Base-by-base conservation (phyloP, 768 basidiomycete genomes). In the Tricholoma furcatifolium region DNA sequence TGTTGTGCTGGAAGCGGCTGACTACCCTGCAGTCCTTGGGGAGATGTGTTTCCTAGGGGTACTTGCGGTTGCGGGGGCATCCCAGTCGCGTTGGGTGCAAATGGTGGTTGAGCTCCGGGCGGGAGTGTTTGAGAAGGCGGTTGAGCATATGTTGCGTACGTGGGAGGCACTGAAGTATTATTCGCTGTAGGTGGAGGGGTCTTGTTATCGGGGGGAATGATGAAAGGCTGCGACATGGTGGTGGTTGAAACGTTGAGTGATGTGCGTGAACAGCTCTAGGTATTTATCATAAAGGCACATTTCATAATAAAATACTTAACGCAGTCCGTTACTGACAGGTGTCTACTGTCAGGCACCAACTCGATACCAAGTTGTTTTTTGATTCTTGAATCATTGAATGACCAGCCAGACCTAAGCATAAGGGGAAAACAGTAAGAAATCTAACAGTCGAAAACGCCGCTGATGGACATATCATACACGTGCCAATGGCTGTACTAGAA, bases 211-310 rank as follows among this genome's bases (percentile, higher is more conserved):
- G 14, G 2, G 23, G 48, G 44, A 27, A 27, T 4, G 8, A 43
- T 46, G 15, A 17, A 14, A 14, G 56, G 47, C 50, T 53, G 43
- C 17, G 39, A 18, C 47, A 56, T 53, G 17, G 20, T 39, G 12
- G 12, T 34, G 15, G 41, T 43, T 11, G 17, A 45, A 21, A 17
- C 21, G 10, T 20, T n/a, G 3, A 24, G 7, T 39, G 18, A 7
- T 48, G 12, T 48, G 24, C 15, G 11, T 18, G 6, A 23, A n/a
- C 15, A 47, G 14, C 34, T 35, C 24, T 35, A 7, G 27, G 7
- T 27, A 27, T 27, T 27, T 27, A 27, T 27, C 27, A 27, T 27
- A 27, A 27, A 27, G 27, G 27, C 27, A 27, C 27, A 27, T 27
- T n/a, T 27, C 27, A 27, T 27, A 7, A 27, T 27, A 27, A 7